Evolutionary conservation across 306 rosid genomes (phyloP).

Genomic region (Biancaea sappan): DNA sequence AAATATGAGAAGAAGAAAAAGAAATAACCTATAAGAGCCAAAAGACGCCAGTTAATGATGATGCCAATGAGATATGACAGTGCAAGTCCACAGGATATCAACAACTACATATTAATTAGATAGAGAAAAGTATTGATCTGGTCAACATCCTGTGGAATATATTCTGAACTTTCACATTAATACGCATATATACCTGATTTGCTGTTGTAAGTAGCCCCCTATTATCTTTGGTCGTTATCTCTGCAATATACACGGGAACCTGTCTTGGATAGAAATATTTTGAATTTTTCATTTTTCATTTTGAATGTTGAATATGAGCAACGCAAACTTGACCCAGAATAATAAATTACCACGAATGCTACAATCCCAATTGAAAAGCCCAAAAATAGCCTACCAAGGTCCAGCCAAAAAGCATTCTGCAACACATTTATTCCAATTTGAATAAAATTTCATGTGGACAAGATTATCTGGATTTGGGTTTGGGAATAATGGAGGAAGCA

Average conservation of each 20-base stretch:
- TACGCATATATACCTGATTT: background rate
- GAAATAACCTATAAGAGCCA: conserved; percentile 43
- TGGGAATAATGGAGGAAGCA: background rate
- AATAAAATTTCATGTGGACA: no score
- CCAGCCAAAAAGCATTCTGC: background rate
- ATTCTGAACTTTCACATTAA: background rate
- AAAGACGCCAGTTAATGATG: conserved; percentile 42
- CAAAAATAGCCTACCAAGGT: background rate
- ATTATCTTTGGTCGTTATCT: background rate
- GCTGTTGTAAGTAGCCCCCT: background rate
- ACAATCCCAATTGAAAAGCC: background rate
- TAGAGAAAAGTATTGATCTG: no score
- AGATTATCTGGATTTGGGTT: no score
- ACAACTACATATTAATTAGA: background rate
- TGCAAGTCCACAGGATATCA: background rate
- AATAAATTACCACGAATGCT: background rate
- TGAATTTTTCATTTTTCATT: no score
- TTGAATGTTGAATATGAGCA: background rate
- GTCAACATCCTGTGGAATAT: no score
- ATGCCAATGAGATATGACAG: conserved; percentile 30
- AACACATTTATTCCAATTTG: no score
- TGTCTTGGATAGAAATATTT: background rate
- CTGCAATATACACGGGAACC: background rate
- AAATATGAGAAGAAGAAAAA: no score
- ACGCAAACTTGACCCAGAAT: background rate